These are phyloP conservation scores for Inga laurina DNA, from an alignment of 306 rosid genomes.

Conservation along the genomic window DNA sequence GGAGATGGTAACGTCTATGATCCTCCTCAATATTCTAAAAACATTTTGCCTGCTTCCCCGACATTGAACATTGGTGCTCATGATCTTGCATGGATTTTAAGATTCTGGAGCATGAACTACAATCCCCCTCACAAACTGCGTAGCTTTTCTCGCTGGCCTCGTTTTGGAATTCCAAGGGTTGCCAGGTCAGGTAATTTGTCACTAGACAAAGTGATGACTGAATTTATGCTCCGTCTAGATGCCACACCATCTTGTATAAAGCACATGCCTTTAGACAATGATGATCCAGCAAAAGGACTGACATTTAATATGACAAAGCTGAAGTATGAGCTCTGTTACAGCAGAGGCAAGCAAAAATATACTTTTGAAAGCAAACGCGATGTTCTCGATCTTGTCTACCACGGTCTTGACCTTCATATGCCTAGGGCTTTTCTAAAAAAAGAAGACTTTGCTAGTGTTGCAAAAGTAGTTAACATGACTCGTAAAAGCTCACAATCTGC, in stretches of 20 bases:
- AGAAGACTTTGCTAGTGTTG: slow-evolving; percentile 64
- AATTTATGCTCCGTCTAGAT: slow-evolving; percentile 91
- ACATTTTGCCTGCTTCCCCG: slow-evolving; percentile 53
- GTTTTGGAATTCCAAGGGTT: slow-evolving; percentile 82
- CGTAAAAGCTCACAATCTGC: slow-evolving; percentile 70
- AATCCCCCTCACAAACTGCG: slow-evolving; percentile 96
- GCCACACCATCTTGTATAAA: slow-evolving; percentile 77
- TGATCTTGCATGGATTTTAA: slow-evolving; percentile 93
- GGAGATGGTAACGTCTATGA: slow-evolving; percentile 56
- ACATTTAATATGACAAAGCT: slow-evolving; percentile 77
- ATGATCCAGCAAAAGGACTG: slow-evolving; percentile 98
- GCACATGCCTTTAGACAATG: slow-evolving; percentile 90
- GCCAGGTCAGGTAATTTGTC: slow-evolving; percentile 93
- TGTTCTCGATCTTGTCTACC: slow-evolving; percentile 89
- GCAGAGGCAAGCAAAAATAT: slow-evolving; percentile 93
- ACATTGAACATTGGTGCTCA: slow-evolving; percentile 94
- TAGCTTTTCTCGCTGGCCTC: slow-evolving; percentile 93
- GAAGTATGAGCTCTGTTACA: slow-evolving; percentile 74
- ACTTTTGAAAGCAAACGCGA: slow-evolving; percentile 93
- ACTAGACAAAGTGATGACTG: slow-evolving; percentile 96
- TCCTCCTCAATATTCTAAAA: slow-evolving; percentile 53
- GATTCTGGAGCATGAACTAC: slow-evolving; percentile 79
- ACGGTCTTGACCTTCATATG: slow-evolving; percentile 90
- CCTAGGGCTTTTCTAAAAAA: slow-evolving; percentile 70
- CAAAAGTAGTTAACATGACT: slow-evolving; percentile 79